Percentiles rank a stretch among this genome's conserved stretches.
phyloP scores from a whole-genome alignment of 2,329 filamentous ascomycete species.

The Xylariomycetidae sp. region DNA sequence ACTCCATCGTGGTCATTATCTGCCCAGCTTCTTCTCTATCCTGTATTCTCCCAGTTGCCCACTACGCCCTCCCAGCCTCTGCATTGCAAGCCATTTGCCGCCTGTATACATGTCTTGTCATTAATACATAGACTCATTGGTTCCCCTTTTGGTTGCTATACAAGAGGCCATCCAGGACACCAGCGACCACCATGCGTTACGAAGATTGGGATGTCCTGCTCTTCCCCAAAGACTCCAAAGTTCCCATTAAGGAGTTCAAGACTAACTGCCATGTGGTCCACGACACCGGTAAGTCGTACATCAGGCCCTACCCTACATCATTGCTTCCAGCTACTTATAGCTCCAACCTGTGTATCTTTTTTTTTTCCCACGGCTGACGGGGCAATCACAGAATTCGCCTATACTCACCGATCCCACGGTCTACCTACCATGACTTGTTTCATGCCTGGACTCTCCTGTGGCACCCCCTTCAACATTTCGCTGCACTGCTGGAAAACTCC shows the following conservation, averaged over 20 bases:
- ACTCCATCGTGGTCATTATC: too few species aligned
- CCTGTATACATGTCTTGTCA: too few species aligned
- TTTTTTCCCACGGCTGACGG: slow-evolving; percentile 4
- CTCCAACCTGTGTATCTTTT: background rate
- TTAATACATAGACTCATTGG: too few species aligned
- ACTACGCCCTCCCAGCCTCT: slow-evolving; percentile 11
- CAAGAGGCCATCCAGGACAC: slow-evolving; percentile 11
- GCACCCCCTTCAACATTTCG: slow-evolving; percentile 64
- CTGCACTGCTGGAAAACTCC: slow-evolving; percentile 69
- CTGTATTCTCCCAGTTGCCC: slow-evolving; percentile 12
- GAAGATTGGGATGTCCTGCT: slow-evolving; percentile 82
- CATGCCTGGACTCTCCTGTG: slow-evolving; percentile 57
- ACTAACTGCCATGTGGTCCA: slow-evolving; percentile 69
- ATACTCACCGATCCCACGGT: slow-evolving; percentile 41
- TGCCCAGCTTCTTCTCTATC: slow-evolving; percentile 9
- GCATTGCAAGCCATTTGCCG: too few species aligned
- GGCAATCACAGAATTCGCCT: slow-evolving; percentile 52
- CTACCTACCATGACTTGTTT: slow-evolving; percentile 69
- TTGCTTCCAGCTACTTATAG: background rate
- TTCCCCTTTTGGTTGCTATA: slow-evolving; percentile 13
- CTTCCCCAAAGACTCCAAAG: slow-evolving; percentile 62
- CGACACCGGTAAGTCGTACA: slow-evolving; percentile 35
- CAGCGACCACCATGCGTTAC: slow-evolving; percentile 63
- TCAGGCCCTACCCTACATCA: background rate
- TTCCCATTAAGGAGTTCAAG: slow-evolving; percentile 78